Base-by-base conservation (phyloP, 2,329 filamentous ascomycete species). In the Pleoardoris graminearum region DNA sequence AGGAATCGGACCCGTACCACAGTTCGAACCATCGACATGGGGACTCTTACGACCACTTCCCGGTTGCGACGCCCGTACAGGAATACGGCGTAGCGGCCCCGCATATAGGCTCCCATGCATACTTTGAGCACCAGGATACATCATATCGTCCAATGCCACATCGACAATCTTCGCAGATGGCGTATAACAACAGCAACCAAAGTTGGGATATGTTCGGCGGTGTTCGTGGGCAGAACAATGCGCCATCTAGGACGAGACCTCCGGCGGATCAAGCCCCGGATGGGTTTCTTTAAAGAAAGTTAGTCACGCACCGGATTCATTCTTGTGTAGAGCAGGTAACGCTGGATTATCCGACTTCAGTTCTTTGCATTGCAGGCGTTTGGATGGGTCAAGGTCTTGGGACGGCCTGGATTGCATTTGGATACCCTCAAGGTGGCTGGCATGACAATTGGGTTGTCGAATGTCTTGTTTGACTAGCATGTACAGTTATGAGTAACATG, bases 131-230 rank as follows among this genome's bases (percentile, higher is more conserved):
- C 10, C 59, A 65, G 38, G 57, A 64, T 30, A 61, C 59, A 14
- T 47, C 56, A 4, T 64, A 65, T 50, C 49, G 57, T 19, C 50
- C 58, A 1, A 42, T 45, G 7, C 23, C 32, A 2, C 33, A 33
- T 7, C 51, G 30, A 21, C 51, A 35, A 22, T 19, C 21, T 7
- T 44, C 44, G 17, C 43, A 25, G 19, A 37, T 12, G 25, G 17
- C 38, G 19, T 32, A 53, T 25, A 12, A 25, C 5, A 48, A 41
- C 7, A 43, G 53, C 33, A 61, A 50, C 30, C 49, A 54, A 8
- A 58, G 60, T 19, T 66, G 65, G 65, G 60, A 65, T 38, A 60
- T 66, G 55, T 67, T 66, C 51, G 63, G 56, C 17, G 60, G 61
- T 8, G 58, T 50, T 22, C 59, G 46, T 11, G 50, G 37, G 29